Base-by-base conservation (phyloP, 2,329 filamentous ascomycete genomes). In the Ophioceras dolichostomum region DNA sequence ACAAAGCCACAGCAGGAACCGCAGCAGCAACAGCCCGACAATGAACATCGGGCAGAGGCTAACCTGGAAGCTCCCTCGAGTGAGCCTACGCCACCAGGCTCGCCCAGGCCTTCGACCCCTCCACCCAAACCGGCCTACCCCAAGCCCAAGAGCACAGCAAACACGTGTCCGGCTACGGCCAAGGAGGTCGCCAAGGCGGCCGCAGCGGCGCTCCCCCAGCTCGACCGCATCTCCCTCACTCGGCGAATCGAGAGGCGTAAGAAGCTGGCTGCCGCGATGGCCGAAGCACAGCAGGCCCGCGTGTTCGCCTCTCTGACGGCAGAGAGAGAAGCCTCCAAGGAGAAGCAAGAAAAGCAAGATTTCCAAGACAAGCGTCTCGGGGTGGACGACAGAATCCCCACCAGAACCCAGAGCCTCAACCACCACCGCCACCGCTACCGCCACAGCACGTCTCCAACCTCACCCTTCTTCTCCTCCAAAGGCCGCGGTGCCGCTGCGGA, bases 161-260 rank as follows among this genome's bases (percentile, higher is more conserved):
- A 13, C 6, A 16, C n/a, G 5, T 10, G 4, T 12, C 14, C 29
- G 10, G 14, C 14, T 31, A 17, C 14, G 14, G 29, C 29, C 5
- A 17, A 14, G 14, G 29, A 16, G 8, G 9, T 17, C 12, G 4
- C 14, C 6, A 3, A 14, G 10, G 29, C n/a, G n/a, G n/a, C n/a
- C n/a, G n/a, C n/a, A n/a, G n/a, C n/a, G n/a, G n/a, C n/a, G n/a
- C n/a, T n/a, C n/a, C n/a, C n/a, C n/a, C n/a, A n/a, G n/a, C 12
- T n/a, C 17, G 35, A 37, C 19, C 35, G 35, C 35, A 18, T 37
- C 35, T 37, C 35, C 8, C 27, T 37, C 13, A 22, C 28, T 14
- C 35, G 35, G 8, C 27, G 35, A 10, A 37, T 37, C 35, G 35
- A 37, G 35, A 27, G 35, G n/a, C 35, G 35, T 19, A 37, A 37